Conservation (phyloP, 176 grass and related monocot genomes). For the Aechmea fasciata region DNA sequence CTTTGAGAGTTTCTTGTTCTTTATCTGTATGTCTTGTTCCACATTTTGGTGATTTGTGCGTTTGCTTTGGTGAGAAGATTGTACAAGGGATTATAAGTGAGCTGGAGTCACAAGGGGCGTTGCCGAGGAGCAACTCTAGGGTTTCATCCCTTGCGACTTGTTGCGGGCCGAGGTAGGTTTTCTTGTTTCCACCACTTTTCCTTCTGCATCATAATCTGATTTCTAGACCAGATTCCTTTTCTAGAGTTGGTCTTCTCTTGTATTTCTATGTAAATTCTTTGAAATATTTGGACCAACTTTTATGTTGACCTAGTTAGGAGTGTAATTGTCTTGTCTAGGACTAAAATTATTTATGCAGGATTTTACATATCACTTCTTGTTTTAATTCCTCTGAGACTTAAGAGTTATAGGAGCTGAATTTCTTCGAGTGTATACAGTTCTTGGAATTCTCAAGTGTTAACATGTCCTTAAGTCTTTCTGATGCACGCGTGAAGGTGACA, state of each 20-base stretch:
- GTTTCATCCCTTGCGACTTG: slow-evolving; percentile 96
- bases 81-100: slow-evolving; percentile 99
- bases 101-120: slow-evolving; percentile 83
- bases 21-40: not conserved
- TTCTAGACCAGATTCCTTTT: not conserved
- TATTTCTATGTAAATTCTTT: too few species aligned
- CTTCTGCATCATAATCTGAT: not conserved
- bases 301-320: too few species aligned
- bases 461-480: too few species aligned
- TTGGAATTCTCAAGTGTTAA: too few species aligned
- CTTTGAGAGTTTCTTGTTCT: slow-evolving; percentile 10
- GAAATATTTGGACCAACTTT: too few species aligned
- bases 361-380: too few species aligned
- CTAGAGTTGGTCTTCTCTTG: not conserved
- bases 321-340: too few species aligned
- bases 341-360: too few species aligned
- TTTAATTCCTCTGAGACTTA: too few species aligned
- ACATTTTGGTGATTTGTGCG: slow-evolving; percentile 4
- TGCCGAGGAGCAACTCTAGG: slow-evolving; percentile 97
- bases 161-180: slow-evolving; percentile 78
- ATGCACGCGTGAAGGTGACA: too few species aligned
- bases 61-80: slow-evolving; percentile 43
- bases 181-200: slow-evolving; percentile 5
- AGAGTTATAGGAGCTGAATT: too few species aligned
- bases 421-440: too few species aligned